A percentile compares a stretch with the other conserved stretches of the same genome.
Evolutionary conservation across 2,329 filamentous ascomycete genomes (phyloP).

Genomic region (Cladosporium velox): DNA sequence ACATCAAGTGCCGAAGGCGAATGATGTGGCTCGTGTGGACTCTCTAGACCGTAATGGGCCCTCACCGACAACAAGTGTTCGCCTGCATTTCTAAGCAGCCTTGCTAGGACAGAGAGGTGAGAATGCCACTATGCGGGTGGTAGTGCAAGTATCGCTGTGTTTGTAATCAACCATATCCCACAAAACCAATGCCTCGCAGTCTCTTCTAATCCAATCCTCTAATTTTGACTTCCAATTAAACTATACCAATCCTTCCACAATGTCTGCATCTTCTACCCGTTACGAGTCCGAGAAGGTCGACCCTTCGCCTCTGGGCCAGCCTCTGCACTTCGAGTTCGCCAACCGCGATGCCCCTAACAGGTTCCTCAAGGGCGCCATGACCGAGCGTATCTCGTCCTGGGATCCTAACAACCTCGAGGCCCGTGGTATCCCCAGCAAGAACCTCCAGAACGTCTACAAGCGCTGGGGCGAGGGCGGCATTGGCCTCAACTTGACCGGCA

Average conservation of each 20-base stretch:
- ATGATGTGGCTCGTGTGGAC: not conserved
- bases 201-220: not conserved
- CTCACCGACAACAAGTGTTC: slow-evolving; percentile 17
- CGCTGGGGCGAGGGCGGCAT: slow-evolving; percentile 61
- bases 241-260: slow-evolving; percentile 4
- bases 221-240: not conserved
- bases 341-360: slow-evolving; percentile 61
- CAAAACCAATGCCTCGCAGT: slow-evolving; percentile 10
- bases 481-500: slow-evolving; percentile 63
- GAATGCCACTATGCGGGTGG: not conserved
- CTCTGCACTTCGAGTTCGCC: slow-evolving; percentile 51
- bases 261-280: slow-evolving; percentile 29
- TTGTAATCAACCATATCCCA: not conserved
- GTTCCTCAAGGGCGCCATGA: slow-evolving; percentile 70
- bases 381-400: slow-evolving; percentile 65
- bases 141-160: slow-evolving; percentile 1
- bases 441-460: slow-evolving; percentile 59
- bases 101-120: not conserved
- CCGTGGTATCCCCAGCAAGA: slow-evolving; percentile 56
- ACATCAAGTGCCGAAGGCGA: slow-evolving; percentile 19
- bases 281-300: slow-evolving; percentile 46
- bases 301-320: slow-evolving; percentile 44
- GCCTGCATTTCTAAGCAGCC: slow-evolving; percentile 18
- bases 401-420: slow-evolving; percentile 53
- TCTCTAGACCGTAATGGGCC: slow-evolving; percentile 12